Evolutionary conservation across 1,284 basidiomycete species (phyloP), one percentile per base, ranked within the genome.

Genomic region (Macrocystidia cucumis): DNA sequence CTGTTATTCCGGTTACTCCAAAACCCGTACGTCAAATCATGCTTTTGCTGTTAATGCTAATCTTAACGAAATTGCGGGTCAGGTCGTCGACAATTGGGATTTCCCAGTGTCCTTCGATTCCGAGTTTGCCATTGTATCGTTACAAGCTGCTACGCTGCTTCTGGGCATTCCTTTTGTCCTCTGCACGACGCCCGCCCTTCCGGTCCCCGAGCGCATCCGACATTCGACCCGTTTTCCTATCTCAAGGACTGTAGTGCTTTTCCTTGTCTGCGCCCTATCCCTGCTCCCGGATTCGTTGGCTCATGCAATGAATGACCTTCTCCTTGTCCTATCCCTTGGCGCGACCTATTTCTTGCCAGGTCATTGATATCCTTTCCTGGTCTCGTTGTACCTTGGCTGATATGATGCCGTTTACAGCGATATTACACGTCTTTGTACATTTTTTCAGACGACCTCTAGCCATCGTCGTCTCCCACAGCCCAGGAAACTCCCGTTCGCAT

Each of bases 401-500:
- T 25, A 19, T 42, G 20, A 21, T 43, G 25, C 25, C 23, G 19
- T 4, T 32, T 37, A 27, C 45, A 66, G 77, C 78, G 6, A 49
- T 81, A 30, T 47, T 79, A 13, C 83, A 86, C 52, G 71, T 86
- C 44, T 65, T 63, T 4, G 67, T 69, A 7, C 81, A 86, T 54
- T 72, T 79, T 47, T 74, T 86, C 60, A 74, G 72, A 39, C 69
- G 73, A 3, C 82, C 83, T 3, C 62, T 82, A 3, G 61, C 79
- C 2, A 86, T 86, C 43, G 63, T 86, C 37, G 62, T 84, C 11
- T 74, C 78, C 3, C 62, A 67, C 12, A 51, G 49, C 31, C 61
- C 50, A 26, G 45, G 50, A 27, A 54, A 53, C 9, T 52, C 53
- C 6, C 44, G 44, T n/a, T 28, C 46, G 5, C 48, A 48, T 16